Evolutionary conservation across 139 green algal species (phyloP).

Genomic region (Limnomonas spitsbergensis): DNA sequence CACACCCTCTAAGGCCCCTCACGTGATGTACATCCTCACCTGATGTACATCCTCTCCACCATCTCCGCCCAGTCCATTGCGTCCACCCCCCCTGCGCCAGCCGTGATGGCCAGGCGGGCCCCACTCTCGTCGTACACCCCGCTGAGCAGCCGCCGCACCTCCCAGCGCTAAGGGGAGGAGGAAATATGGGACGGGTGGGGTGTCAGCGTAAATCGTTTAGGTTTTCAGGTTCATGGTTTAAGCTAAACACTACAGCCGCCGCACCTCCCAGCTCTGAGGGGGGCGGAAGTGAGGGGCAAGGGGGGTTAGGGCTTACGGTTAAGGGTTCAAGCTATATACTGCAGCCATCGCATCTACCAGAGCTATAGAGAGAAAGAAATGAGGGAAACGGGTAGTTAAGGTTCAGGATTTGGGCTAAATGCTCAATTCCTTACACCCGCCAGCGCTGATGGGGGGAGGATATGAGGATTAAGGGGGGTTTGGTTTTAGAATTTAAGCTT

Average conservation of each 20-base stretch:
- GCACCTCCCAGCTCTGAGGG: not conserved
- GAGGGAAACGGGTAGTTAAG: too few species aligned
- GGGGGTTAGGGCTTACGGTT: not conserved
- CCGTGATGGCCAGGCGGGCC: slow-evolving; percentile 52
- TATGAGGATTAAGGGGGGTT: too few species aligned
- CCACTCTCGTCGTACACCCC: slow-evolving; percentile 57
- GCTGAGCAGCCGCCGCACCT: slow-evolving; percentile 65
- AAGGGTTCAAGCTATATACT: not conserved
- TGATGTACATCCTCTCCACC: slow-evolving; percentile 8
- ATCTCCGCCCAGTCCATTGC: slow-evolving; percentile 89
- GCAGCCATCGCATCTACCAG: not conserved
- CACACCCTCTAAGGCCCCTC: too few species aligned
- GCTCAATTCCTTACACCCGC: too few species aligned
- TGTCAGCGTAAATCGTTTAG: not conserved
- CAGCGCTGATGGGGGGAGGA: too few species aligned
- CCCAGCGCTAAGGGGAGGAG: not conserved
- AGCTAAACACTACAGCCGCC: not conserved
- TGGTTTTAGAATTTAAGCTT: too few species aligned
- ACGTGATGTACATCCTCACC: slow-evolving; percentile 13
- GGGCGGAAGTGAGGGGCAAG: not conserved
- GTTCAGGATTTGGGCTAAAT: too few species aligned
- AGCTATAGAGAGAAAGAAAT: too few species aligned
- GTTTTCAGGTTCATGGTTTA: not conserved
- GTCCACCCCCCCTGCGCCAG: slow-evolving; percentile 80
- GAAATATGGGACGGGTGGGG: not conserved